Conservation (phyloP, 495 filamentous ascomycete species). For the Letharia lupina region DNA sequence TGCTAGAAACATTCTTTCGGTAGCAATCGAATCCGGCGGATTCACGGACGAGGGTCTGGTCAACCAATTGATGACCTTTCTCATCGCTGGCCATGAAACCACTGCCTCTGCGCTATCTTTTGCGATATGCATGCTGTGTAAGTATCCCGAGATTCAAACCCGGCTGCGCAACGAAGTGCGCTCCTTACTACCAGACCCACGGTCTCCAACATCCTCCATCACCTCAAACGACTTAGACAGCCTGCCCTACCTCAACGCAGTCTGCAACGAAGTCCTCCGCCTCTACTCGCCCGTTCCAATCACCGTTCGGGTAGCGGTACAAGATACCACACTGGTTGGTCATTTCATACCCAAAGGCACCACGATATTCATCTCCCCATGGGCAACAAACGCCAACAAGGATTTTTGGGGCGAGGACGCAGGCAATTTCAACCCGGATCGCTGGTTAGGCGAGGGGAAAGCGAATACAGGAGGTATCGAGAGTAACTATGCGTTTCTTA, state of each 20-base stretch:
- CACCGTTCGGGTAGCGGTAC: slow-evolving; percentile 42
- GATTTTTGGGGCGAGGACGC: slow-evolving; percentile 38
- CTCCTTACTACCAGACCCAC: slow-evolving; percentile 18
- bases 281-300: slow-evolving; percentile 44
- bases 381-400: slow-evolving; percentile 35
- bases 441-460: slow-evolving; percentile 33
- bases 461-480: slow-evolving; percentile 37
- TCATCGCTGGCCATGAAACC: slow-evolving; percentile 49
- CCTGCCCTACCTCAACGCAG: slow-evolving; percentile 44
- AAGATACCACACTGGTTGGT: slow-evolving; percentile 38
- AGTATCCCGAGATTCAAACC: slow-evolving; percentile 39
- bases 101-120: slow-evolving; percentile 47
- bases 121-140: slow-evolving; percentile 43
- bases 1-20: slow-evolving; percentile 40
- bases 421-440: slow-evolving; percentile 39
- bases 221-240: slow-evolving; percentile 38
- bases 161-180: slow-evolving; percentile 43
- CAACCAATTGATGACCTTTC: slow-evolving; percentile 48
- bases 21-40: slow-evolving; percentile 54
- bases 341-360: slow-evolving; percentile 40
- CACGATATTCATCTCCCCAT: slow-evolving; percentile 37
- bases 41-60: slow-evolving; percentile 46
- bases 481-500: slow-evolving; percentile 42
- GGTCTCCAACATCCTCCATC: slow-evolving; percentile 16
- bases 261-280: slow-evolving; percentile 44